A percentile compares a stretch with the other conserved stretches of the same genome.
phyloP scores from a whole-genome alignment of 2,329 filamentous ascomycete genomes.

The Fusarium sp. region DNA sequence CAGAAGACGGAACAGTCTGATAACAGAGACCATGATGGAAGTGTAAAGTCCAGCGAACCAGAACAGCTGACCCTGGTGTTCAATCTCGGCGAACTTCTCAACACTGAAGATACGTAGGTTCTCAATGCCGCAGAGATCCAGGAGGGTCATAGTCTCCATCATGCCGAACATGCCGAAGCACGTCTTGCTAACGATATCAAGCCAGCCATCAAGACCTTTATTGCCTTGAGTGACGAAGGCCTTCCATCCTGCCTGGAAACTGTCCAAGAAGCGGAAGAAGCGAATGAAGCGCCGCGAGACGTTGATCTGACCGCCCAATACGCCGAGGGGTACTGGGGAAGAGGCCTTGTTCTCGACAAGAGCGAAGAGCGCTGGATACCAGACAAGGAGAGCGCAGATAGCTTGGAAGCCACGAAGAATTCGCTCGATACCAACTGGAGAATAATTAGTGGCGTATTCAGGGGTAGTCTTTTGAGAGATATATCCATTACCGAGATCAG shows the following conservation, averaged over 20 bases:
- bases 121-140: slow-evolving; percentile 61
- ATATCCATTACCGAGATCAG: slow-evolving; percentile 56
- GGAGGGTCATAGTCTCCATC: slow-evolving; percentile 72
- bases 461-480: slow-evolving; percentile 34
- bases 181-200: slow-evolving; percentile 68
- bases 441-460: slow-evolving; percentile 19
- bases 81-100: slow-evolving; percentile 59
- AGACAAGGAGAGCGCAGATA: slow-evolving; percentile 60
- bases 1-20: slow-evolving; percentile 56
- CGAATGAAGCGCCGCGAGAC: slow-evolving; percentile 72
- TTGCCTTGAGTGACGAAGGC: slow-evolving; percentile 51
- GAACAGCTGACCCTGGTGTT: slow-evolving; percentile 73
- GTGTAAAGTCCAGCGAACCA: slow-evolving; percentile 74
- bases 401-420: slow-evolving; percentile 69
- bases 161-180: slow-evolving; percentile 75
- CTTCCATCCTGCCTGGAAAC: slow-evolving; percentile 64
- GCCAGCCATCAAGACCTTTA: slow-evolving; percentile 54
- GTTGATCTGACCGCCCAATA: slow-evolving; percentile 58
- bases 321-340: slow-evolving; percentile 50
- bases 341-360: slow-evolving; percentile 49
- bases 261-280: slow-evolving; percentile 74
- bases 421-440: slow-evolving; percentile 70
- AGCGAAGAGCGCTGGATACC: slow-evolving; percentile 57
- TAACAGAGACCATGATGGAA: slow-evolving; percentile 58
- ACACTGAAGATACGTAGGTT: slow-evolving; percentile 65